A percentile compares a stretch with the other conserved stretches of the same genome.
phyloP scores from a whole-genome alignment of 1,284 basidiomycete genomes.

The Microbotryomycetes sp. region DNA sequence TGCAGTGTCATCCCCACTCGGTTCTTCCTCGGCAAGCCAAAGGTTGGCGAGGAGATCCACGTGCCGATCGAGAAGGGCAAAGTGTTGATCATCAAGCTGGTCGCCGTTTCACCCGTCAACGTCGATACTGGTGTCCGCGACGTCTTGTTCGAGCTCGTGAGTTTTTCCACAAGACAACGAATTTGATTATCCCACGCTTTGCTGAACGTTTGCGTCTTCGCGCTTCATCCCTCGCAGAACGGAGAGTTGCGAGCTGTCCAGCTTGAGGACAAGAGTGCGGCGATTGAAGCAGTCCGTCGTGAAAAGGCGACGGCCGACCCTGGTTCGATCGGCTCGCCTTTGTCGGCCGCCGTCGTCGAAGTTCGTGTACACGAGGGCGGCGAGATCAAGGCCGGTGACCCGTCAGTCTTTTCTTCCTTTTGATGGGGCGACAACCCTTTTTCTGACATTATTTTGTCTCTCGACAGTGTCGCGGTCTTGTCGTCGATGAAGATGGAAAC shows the following conservation, averaged over 20 bases:
- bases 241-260: conserved; percentile 90
- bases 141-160: conserved; percentile 80
- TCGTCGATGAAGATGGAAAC: conserved; percentile 99
- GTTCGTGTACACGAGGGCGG: conserved; percentile 95
- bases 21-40: conserved; percentile 90
- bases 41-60: conserved; percentile 89
- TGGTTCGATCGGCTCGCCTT: conserved; percentile 68
- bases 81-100: conserved; percentile 89
- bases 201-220: too few relatives aligned
- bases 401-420: conserved; percentile 44
- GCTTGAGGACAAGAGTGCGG: conserved; percentile 91
- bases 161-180: too few relatives aligned
- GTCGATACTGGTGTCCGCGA: conserved; percentile 86
- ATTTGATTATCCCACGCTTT: too few relatives aligned
- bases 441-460: conserved; percentile 9
- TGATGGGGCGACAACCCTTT: background rate
- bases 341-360: conserved; percentile 92
- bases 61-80: conserved; percentile 96
- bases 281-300: conserved; percentile 85
- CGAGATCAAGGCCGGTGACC: conserved; percentile 95
- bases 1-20: conserved; percentile 83
- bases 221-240: conserved; percentile 51
- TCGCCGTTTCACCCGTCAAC: conserved; percentile 90
- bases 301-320: conserved; percentile 91
- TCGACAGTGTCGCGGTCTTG: conserved; percentile 50